These are phyloP conservation scores for Salvia hispanica DNA, from an alignment of 257 asterid genomes.

Conservation along the genomic window DNA sequence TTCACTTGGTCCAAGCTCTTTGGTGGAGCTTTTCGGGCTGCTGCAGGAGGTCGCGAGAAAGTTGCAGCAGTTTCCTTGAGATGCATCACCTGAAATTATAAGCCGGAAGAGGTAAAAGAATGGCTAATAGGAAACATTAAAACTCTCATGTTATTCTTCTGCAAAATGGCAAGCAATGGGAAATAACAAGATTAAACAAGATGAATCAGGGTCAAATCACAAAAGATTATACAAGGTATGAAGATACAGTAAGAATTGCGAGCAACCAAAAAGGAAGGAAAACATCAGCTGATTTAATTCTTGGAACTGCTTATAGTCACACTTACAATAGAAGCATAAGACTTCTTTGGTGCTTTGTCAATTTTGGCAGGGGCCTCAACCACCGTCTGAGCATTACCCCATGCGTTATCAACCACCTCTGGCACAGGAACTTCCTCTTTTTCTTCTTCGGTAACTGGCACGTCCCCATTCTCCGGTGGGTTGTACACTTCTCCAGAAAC, in stretches of 20 bases:
- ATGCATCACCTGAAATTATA: slow-evolving; percentile 70
- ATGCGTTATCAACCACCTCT: slow-evolving; percentile 75
- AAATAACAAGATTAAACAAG: neutral
- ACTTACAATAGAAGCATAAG: slow-evolving; percentile 94
- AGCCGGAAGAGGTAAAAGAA: neutral
- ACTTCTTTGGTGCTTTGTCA: slow-evolving; percentile 77
- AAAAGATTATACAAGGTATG: slow-evolving; percentile 10
- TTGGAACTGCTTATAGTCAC: slow-evolving; percentile 30
- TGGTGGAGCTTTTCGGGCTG: slow-evolving; percentile 49
- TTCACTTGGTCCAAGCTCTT: slow-evolving; percentile 53
- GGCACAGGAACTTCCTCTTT: slow-evolving; percentile 78
- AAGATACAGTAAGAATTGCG: neutral
- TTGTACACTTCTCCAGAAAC: slow-evolving; percentile 68
- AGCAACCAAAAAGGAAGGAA: slow-evolving; percentile 2
- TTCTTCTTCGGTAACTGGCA: slow-evolving; percentile 56
- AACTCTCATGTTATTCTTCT: neutral
- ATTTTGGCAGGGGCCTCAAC: slow-evolving; percentile 59
- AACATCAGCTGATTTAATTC: slow-evolving; percentile 4
- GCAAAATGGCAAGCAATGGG: neutral
- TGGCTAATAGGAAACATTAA: neutral
- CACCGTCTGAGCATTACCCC: slow-evolving; percentile 42
- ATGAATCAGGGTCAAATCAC: neutral
- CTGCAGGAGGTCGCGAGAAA: slow-evolving; percentile 59
- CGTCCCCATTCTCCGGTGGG: slow-evolving; percentile 75
- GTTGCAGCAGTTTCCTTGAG: slow-evolving; percentile 63